A percentile compares a stretch with the other conserved stretches of the same genome.
Evolutionary conservation across 1,284 basidiomycete species (phyloP).

Genomic region (Ceratobasidium sp.): DNA sequence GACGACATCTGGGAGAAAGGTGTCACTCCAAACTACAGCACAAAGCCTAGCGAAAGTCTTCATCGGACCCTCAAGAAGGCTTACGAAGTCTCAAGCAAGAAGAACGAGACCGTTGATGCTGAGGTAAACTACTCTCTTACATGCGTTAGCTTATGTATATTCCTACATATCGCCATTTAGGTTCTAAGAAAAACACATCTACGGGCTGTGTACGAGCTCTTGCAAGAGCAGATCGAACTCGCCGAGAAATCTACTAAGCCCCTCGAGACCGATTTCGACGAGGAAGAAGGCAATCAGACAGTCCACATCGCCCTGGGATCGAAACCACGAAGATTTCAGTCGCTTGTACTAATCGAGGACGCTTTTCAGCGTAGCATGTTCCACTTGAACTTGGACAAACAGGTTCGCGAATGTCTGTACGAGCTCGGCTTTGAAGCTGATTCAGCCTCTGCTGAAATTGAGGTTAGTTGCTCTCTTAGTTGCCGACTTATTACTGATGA

Average conservation of each 20-base stretch:
- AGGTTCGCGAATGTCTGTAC: too few species aligned
- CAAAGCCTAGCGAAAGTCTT: constrained; percentile 10
- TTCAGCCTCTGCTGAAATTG: too few species aligned
- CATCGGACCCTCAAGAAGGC: background rate
- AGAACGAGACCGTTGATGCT: background rate
- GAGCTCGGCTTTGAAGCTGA: too few species aligned
- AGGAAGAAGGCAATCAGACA: background rate
- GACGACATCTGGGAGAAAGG: constrained; percentile 3
- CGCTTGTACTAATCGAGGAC: background rate
- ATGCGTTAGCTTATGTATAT: too few species aligned
- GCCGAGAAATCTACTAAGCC: background rate
- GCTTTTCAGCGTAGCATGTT: background rate
- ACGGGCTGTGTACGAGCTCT: background rate
- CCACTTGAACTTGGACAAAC: too few species aligned
- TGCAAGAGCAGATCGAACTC: background rate
- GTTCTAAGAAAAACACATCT: background rate
- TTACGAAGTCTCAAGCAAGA: background rate
- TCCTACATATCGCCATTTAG: background rate
- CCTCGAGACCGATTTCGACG: background rate
- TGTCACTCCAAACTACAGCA: constrained; percentile 1
- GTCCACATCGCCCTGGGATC: background rate
- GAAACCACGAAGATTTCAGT: background rate
- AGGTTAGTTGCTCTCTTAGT: too few species aligned
- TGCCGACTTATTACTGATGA: too few species aligned
- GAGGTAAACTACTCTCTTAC: background rate